A percentile compares a stretch with the other conserved stretches of the same genome.
phyloP scores from a whole-genome alignment of 2,329 filamentous ascomycete genomes.

The Penicillium brevicompactum region DNA sequence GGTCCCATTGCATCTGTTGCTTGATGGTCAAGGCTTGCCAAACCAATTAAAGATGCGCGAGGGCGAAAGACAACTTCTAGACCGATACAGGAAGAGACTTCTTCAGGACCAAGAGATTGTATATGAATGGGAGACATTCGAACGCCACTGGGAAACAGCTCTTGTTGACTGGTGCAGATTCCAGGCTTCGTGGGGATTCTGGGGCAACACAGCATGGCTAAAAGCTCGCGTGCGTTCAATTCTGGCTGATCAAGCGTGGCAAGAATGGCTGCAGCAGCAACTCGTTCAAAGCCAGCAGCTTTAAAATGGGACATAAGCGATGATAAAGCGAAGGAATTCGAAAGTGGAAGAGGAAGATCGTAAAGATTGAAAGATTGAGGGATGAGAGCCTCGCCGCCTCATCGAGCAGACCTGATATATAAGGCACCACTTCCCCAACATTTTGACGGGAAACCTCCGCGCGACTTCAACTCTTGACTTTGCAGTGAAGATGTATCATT shows the following conservation, averaged over 20 bases:
- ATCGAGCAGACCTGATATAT: too few relatives aligned
- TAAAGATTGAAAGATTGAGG: too few relatives aligned
- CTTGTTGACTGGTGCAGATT: conserved; percentile 69
- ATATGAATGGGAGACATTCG: conserved; percentile 59
- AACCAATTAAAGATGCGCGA: conserved; percentile 51
- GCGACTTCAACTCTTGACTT: too few relatives aligned
- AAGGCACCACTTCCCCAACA: too few relatives aligned
- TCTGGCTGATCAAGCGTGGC: conserved; percentile 50
- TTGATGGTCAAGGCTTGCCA: conserved; percentile 32
- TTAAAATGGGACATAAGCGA: neutral
- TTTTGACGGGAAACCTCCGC: too few relatives aligned
- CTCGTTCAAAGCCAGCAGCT: conserved; percentile 2
- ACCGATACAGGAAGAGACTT: conserved; percentile 46
- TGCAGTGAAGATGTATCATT: too few relatives aligned
- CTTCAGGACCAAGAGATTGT: conserved; percentile 21
- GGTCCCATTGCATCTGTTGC: conserved; percentile 58
- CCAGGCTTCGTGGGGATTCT: conserved; percentile 63
- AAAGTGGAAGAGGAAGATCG: too few relatives aligned
- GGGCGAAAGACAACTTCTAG: conserved; percentile 56
- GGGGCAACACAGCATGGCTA: conserved; percentile 63
- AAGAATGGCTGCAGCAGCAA: conserved; percentile 44
- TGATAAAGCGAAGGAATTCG: too few relatives aligned
- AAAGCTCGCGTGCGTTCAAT: conserved; percentile 57
- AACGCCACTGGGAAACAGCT: conserved; percentile 66
- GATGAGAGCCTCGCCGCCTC: too few relatives aligned